Evolutionary conservation across 148 eudicot genomes (phyloP).

Genomic region (Diospyros lotus): DNA sequence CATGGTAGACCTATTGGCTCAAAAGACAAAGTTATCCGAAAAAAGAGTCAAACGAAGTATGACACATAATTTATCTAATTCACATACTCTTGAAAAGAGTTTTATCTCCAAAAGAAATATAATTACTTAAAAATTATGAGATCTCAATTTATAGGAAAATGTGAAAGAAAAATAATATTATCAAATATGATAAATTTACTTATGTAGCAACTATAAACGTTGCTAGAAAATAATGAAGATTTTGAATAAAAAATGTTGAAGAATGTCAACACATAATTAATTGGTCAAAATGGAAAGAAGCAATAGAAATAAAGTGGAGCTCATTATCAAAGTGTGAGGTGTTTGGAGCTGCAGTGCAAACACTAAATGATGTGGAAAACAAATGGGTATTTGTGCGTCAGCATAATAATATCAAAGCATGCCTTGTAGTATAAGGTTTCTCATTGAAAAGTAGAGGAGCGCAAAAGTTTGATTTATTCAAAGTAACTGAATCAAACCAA

Average conservation of each 20-base stretch:
- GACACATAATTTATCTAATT: too few species aligned
- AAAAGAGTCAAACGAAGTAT: neutral
- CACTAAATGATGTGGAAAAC: neutral
- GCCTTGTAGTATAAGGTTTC: neutral
- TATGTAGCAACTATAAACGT: constrained; percentile 1
- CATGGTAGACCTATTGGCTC: neutral
- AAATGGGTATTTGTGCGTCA: constrained; percentile 13
- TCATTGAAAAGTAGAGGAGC: neutral
- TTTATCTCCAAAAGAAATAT: neutral
- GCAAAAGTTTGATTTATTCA: too few species aligned
- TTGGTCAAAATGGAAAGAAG: constrained; percentile 14
- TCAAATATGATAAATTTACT: constrained; percentile 8
- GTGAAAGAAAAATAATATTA: neutral
- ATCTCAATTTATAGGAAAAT: constrained; percentile 4
- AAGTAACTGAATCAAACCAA: too few species aligned
- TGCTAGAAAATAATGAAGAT: neutral
- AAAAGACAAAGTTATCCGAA: neutral
- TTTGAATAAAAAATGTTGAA: constrained; percentile 9
- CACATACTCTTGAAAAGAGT: too few species aligned
- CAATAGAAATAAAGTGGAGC: constrained; percentile 7
- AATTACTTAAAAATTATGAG: constrained; percentile 6
- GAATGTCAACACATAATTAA: constrained; percentile 15
- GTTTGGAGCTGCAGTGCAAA: constrained; percentile 11
- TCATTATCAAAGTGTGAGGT: constrained; percentile 5
- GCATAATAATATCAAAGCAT: neutral